Base-by-base conservation (phyloP, 768 basidiomycete genomes). In the Tricholoma furcatifolium region DNA sequence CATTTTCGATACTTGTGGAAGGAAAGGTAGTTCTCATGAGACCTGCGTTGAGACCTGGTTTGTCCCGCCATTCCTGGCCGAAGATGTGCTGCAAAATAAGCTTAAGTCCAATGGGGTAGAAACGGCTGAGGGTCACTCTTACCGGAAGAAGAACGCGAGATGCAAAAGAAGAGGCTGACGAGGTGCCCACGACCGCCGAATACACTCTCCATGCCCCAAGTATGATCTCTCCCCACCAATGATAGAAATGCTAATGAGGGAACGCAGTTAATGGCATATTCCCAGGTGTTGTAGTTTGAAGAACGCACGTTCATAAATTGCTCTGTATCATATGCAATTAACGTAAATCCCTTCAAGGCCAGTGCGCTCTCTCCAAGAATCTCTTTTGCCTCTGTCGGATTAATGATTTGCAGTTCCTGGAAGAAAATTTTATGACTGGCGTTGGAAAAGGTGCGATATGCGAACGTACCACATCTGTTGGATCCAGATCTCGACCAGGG, bases 11-110 rank as follows among this genome's bases (percentile, higher is more conserved):
- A 1, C 83, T 67, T 6, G 79, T 61, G 9, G 70, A 73, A 5
- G 87, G 87, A 62, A 89, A 89, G 0, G 79, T 78, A 4, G 82
- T 78, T 21, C 84, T 81, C 54, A 89, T 73, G 55, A 90, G 74
- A 44, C 82, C 81, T 17, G 81, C 76, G 23, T 60, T 62, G 9
- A 64, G 46, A 10, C 60, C 62, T 15, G 60, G 51, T n/a, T n/a
- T 20, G 39, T 64, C 62, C 17, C 55, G 54, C 62, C 62, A 64
- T 45, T 64, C 62, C 30, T 57, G 54, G n/a, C 53, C 40, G 21
- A 56, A 55, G 17, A 62, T 53, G 17, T 60, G 57, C 62, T 64
- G 17, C 10, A 23, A 4, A n/a, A 21, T 34, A 1, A 21, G 18
- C 27, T 4, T 6, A 23, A 41, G 5, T 43, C 34, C 8, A 17